Base-by-base conservation (phyloP, 2,329 filamentous ascomycete species). In the Leptodontidium sp. region DNA sequence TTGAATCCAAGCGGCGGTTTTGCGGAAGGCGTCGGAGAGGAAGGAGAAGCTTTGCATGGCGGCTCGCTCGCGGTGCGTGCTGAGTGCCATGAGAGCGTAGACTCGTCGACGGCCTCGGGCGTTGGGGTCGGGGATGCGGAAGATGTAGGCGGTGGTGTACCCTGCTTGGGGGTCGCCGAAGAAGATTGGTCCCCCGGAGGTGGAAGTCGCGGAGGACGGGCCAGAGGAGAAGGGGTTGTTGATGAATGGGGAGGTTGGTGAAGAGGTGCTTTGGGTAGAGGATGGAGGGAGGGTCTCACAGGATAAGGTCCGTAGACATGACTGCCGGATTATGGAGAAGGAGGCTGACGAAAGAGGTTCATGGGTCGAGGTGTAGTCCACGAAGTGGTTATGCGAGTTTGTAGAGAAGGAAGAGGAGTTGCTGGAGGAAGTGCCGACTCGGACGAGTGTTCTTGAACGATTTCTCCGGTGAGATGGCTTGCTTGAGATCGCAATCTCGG, bases 111-210 rank as follows among this genome's bases (percentile, higher is more conserved):
- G 87, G 4, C 89, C 89, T 14, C 89, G 87, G 15, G 89, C 89
- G 71, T 90, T 88, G 45, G 90, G 82, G 75, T 91, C 89, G 7
- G 89, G 87, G 52, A 91, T 89, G 32, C 89, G 88, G 75, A 91
- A 91, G 71, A 91, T 89, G 78, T 90, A 91, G 15, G 89, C 89
- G 0, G 89, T 91, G 0, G 89, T 91, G 78, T 90, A 91, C 38
- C 89, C 89, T 1, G 88, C 86, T 0, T 86, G 77, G 1, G 87
- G 84, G 74, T 91, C 89, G 38, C 89, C 89, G 69, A 91, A 91
- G 77, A 91, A 90, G 64, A 91, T 90, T 38, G 89, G 88, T 0
- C 89, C 89, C 2, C 88, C 89, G 2, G 87, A 88, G 17, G 88
- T 82, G 66, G 86, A 82, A 2, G 81, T 79, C 11, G 49, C 49